Percentiles rank a stretch among this genome's conserved stretches.
Evolutionary conservation across 1,284 basidiomycete species (phyloP).

Genomic region (Ganoderma meredithae): DNA sequence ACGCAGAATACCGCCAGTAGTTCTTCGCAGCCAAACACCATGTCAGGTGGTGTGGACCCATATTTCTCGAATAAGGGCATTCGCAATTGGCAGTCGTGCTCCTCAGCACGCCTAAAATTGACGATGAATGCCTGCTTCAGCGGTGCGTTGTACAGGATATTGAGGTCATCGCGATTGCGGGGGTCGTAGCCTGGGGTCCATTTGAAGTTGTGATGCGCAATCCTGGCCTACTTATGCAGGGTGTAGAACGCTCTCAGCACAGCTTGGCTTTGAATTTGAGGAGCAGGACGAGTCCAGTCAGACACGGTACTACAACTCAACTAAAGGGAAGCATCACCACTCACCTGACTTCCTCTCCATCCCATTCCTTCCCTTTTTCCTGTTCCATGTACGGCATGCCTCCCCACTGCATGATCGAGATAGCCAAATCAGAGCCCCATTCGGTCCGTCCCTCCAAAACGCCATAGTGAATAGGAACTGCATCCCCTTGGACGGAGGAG

Average conservation of each 20-base stretch:
- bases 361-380: no score
- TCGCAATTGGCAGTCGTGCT: background rate
- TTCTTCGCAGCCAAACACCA: background rate
- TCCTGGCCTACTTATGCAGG: background rate
- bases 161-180: no score
- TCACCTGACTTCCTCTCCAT: background rate
- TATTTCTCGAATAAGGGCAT: background rate
- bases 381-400: background rate
- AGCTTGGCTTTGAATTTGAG: background rate
- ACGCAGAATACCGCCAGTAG: background rate
- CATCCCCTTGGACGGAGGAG: background rate
- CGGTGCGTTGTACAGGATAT: background rate
- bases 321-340: background rate
- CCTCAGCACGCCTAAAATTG: background rate
- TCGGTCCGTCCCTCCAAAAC: background rate
- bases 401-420: slow-evolving; percentile 2
- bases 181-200: no score
- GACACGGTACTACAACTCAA: background rate
- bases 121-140: background rate
- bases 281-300: background rate
- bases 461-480: background rate
- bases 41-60: background rate
- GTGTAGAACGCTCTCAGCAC: background rate
- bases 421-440: background rate
- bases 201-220: background rate